Evolutionary conservation across 352 stramenopile genomes (phyloP).

Genomic region (Globisporangium perplexum): DNA sequence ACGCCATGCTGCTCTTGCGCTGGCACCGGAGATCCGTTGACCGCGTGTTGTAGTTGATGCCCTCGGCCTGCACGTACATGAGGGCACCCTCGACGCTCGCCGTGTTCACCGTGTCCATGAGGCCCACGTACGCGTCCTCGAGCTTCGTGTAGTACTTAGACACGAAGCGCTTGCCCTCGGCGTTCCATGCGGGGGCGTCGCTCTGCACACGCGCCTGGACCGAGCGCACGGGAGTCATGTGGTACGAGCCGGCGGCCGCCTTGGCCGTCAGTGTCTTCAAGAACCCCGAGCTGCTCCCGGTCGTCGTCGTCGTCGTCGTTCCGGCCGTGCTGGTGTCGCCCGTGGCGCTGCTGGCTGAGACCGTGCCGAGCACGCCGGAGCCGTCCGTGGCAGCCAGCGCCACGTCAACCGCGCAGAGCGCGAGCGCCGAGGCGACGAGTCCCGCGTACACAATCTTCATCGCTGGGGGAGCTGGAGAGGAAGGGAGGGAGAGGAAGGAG

Average conservation of each 20-base stretch:
- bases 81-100: constrained; percentile 75
- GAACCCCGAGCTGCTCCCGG: constrained; percentile 11
- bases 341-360: constrained; percentile 18
- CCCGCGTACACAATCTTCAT: constrained; percentile 10
- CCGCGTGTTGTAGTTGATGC: constrained; percentile 76
- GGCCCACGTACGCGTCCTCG: constrained; percentile 44
- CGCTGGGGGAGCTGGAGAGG: not conserved
- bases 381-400: constrained; percentile 11
- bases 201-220: constrained; percentile 73
- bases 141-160: constrained; percentile 50
- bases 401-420: constrained; percentile 14
- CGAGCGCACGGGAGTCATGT: constrained; percentile 67
- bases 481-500: not conserved
- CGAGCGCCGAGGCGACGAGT: constrained; percentile 9
- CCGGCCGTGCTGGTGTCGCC: constrained; percentile 7
- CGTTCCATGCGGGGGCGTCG: constrained; percentile 55
- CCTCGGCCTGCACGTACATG: constrained; percentile 85
- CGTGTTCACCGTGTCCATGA: constrained; percentile 81
- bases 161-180: constrained; percentile 48
- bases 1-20: constrained; percentile 52
- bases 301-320: not conserved
- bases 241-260: constrained; percentile 28
- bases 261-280: constrained; percentile 13
- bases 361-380: constrained; percentile 7
- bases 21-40: constrained; percentile 42